A percentile compares a stretch with the other conserved stretches of the same genome.
Evolutionary conservation across 2,329 filamentous ascomycete genomes (phyloP).

Genomic region (Sporothrix pseudoabietina): DNA sequence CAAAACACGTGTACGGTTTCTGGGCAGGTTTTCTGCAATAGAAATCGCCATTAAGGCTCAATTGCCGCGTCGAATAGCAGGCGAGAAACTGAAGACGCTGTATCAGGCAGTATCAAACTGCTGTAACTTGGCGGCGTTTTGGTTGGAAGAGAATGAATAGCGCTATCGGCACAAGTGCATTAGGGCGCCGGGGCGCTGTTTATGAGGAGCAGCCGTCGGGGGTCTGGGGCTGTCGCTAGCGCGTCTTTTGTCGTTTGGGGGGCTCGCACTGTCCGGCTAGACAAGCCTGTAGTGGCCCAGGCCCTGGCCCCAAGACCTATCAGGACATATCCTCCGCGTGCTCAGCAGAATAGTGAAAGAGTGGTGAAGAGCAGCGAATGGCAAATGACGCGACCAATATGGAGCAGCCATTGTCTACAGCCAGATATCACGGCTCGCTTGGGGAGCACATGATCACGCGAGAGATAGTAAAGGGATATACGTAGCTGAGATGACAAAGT

Average conservation of each 20-base stretch:
- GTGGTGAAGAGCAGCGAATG: not conserved
- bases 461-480: not conserved
- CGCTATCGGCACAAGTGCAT: slow-evolving; percentile 16
- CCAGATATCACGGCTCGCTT: not conserved
- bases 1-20: slow-evolving; percentile 14
- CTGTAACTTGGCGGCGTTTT: not conserved
- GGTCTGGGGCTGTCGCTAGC: slow-evolving; percentile 11
- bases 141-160: not conserved
- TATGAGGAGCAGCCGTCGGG: not conserved
- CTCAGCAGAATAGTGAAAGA: not conserved
- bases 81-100: not conserved
- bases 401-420: not conserved
- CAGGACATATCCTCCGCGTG: not conserved
- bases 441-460: not conserved
- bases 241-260: not conserved
- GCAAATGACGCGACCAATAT: not conserved
- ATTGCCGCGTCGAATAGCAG: not conserved
- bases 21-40: slow-evolving; percentile 6
- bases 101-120: not conserved
- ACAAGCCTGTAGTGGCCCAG: not conserved
- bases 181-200: not conserved
- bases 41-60: not conserved
- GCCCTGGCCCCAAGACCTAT: not conserved
- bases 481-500: not conserved
- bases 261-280: slow-evolving; percentile 15